Conservation (phyloP, 176 grass and related monocot species). For the Areca catechu region DNA sequence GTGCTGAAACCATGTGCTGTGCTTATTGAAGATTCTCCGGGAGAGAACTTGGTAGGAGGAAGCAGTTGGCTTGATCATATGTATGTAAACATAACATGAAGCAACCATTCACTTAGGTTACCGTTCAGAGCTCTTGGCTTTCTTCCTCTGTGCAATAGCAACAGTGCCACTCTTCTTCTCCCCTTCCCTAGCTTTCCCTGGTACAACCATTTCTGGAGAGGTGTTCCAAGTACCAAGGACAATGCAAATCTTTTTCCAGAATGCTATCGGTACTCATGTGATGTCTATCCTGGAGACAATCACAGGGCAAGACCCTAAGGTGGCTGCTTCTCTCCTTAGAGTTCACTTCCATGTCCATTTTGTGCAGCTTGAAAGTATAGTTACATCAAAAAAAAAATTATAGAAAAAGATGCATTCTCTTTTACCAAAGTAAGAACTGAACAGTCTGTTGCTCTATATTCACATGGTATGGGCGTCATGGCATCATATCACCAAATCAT, state of each 20-base stretch:
- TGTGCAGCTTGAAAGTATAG: constrained; percentile 46
- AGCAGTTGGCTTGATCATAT: constrained; percentile 9
- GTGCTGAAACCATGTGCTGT: background rate
- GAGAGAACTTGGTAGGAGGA: constrained; percentile 33
- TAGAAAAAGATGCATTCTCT: background rate
- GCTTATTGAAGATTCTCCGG: background rate
- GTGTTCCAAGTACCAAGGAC: constrained; percentile 33
- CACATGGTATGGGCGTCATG: background rate
- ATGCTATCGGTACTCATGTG: constrained; percentile 66
- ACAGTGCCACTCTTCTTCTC: constrained; percentile 30
- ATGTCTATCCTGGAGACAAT: constrained; percentile 51
- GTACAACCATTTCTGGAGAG: constrained; percentile 27
- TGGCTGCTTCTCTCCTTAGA: constrained; percentile 68
- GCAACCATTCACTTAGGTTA: background rate
- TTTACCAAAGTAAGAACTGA: background rate
- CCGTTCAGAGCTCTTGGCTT: constrained; percentile 33
- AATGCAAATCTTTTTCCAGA: constrained; percentile 35
- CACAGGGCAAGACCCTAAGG: constrained; percentile 41
- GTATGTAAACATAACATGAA: constrained; percentile 26
- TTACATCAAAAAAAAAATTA: background rate
- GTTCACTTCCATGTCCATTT: constrained; percentile 75
- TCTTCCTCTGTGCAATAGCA: constrained; percentile 28
- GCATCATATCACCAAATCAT: too few relatives aligned
- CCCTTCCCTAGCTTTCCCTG: constrained; percentile 34
- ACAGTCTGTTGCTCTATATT: background rate